These are phyloP conservation scores for Neurospora sp. DNA, from an alignment of 495 filamentous ascomycete genomes.

Conservation along the genomic window DNA sequence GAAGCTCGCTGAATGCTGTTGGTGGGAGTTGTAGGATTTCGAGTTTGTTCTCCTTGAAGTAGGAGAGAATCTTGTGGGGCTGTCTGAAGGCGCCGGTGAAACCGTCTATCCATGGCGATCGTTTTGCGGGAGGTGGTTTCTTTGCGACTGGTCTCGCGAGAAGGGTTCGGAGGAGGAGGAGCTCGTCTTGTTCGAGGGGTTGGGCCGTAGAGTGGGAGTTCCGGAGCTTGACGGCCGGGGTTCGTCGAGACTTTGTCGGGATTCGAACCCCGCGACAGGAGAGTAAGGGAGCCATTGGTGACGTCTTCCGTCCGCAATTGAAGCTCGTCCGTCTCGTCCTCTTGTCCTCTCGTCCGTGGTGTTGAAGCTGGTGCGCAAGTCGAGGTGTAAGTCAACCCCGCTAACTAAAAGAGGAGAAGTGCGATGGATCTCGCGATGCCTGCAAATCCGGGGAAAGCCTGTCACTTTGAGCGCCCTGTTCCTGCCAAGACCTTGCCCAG, in stretches of 20 bases:
- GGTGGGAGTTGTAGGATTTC: conserved; percentile 12
- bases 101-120: not conserved
- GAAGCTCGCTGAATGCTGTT: conserved; percentile 27
- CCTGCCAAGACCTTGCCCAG: not conserved
- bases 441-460: not conserved
- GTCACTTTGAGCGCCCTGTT: not conserved
- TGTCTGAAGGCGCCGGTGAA: not conserved
- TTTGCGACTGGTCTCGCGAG: not conserved
- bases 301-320: no score
- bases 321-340: no score
- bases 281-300: no score
- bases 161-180: not conserved
- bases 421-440: not conserved
- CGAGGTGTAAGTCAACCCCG: not conserved
- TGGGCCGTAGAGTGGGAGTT: no score
- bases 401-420: not conserved
- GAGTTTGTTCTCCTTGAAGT: not conserved
- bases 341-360: not conserved
- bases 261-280: no score
- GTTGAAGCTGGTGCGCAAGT: not conserved
- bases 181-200: not conserved
- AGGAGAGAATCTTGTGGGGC: not conserved
- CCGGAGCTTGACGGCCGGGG: no score
- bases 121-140: not conserved
- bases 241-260: no score